Evolutionary conservation across 345 rosid genomes (phyloP), one percentile per base, ranked within the genome.

Genomic region (Theobroma cacao): DNA sequence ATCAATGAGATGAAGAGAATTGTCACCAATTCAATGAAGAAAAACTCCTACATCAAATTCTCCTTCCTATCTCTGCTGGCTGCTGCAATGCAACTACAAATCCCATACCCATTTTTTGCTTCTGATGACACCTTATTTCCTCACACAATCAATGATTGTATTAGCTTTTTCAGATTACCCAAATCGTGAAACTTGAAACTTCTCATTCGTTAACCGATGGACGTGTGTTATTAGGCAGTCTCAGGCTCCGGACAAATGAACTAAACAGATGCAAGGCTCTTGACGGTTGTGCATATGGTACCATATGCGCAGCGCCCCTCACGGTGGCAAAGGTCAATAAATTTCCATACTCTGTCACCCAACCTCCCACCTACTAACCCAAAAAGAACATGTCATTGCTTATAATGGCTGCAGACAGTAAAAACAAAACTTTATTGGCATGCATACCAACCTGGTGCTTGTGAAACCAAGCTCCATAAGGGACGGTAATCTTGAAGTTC

Each of bases 251-350:
- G 10, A 91, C 88, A 74, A 94, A 94, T 40, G 91, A 86, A 58
- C 84, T 87, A 82, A 94, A 94, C 78, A 94, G 81, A 88, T 90
- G 97, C 81, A 94, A 77, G 52, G 97, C 91, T 84, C 95, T 86
- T 76, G 97, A 90, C 56, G 97, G 97, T 73, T 95, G 97, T 9
- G 98, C 87, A 47, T 88, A 92, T 0, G 99, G 99, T 59, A 95
- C 99, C 99, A 95, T 95, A 87, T 95, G 99, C 43, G 97, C 89
- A 14, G 99, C 94, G 26, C 96, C 97, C 65, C 99, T 84, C 12
- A 93, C 97, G 0, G 96, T 95, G 53, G 89, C 92, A 75, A 95
- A 95, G 12, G 92, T 95, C 72, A 95, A 66, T 31, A 92, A 36
- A 13, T 91, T 87, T 24, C 97, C 97, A 60, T 95, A 95, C 74